phyloP scores from a whole-genome alignment of 495 filamentous ascomycete genomes.

The Thermochaetoides thermophila region DNA sequence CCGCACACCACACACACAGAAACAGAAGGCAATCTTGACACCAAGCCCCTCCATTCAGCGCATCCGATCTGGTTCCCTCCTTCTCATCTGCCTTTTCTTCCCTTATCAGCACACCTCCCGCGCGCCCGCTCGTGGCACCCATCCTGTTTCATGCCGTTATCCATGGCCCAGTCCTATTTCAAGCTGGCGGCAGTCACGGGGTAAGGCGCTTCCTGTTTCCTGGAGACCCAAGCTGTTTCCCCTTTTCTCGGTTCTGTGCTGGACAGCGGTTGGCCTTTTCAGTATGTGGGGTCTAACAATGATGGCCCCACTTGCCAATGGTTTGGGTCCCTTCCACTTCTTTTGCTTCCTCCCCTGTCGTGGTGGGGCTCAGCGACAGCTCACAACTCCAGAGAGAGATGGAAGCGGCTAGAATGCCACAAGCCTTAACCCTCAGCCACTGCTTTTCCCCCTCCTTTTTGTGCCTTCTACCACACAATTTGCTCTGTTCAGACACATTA shows the following conservation, averaged over 20 bases:
- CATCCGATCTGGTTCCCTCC: too few species aligned
- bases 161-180: background rate
- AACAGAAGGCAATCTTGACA: conserved; percentile 4
- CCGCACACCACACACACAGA: background rate
- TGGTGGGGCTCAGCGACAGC: conserved; percentile 6
- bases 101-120: conserved; percentile 5
- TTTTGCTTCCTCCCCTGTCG: background rate
- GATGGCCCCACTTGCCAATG: background rate
- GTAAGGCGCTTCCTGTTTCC: too few species aligned
- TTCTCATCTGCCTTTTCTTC: too few species aligned
- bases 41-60: conserved; percentile 11
- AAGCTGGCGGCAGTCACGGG: conserved; percentile 4
- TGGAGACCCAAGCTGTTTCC: background rate
- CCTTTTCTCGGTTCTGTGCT: background rate
- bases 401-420: conserved; percentile 14
- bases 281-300: background rate
- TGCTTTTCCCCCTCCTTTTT: background rate
- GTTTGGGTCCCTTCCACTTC: too few species aligned
- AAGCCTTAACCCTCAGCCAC: background rate
- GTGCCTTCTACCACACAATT: background rate
- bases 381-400: conserved; percentile 6
- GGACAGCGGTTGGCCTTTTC: background rate
- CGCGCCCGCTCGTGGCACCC: conserved; percentile 1
- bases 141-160: conserved; percentile 4
- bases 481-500: too few species aligned